Percentiles rank a stretch among this genome's conserved stretches.
These are phyloP conservation scores for Aspergillus sp. DNA, from an alignment of 2,329 filamentous ascomycete species.

Conservation along the genomic window DNA sequence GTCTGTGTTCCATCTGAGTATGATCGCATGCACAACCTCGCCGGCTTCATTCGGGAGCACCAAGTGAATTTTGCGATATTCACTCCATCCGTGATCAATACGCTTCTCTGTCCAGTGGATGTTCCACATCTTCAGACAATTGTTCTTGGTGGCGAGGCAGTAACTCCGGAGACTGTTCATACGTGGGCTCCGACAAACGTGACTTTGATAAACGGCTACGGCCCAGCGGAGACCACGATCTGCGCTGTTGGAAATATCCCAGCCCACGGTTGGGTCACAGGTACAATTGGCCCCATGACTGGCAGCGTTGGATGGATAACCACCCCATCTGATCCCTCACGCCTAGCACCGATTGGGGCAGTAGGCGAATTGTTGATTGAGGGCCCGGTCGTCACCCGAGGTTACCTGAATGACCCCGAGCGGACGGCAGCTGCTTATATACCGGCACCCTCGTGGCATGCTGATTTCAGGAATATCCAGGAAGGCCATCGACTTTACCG, in stretches of 20 bases:
- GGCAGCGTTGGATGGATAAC: conserved; percentile 26
- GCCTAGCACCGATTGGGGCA: conserved; percentile 27
- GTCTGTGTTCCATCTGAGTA: conserved; percentile 43
- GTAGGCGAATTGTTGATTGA: conserved; percentile 29
- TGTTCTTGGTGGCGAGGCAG: conserved; percentile 12
- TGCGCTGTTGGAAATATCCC: conserved; percentile 2
- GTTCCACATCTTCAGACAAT: conserved; percentile 30
- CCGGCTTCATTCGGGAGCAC: conserved; percentile 38
- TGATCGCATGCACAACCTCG: conserved; percentile 37
- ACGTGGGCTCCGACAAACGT: conserved; percentile 25
- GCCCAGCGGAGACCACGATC: conserved; percentile 25
- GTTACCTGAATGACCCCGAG: conserved; percentile 16
- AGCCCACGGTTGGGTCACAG: conserved; percentile 21
- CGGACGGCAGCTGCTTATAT: conserved; percentile 14
- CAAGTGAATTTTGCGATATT: conserved; percentile 44
- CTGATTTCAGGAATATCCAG: not conserved
- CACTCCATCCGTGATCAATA: conserved; percentile 46
- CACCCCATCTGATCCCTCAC: conserved; percentile 22
- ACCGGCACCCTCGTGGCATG: conserved; percentile 11
- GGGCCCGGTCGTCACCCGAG: conserved; percentile 11
- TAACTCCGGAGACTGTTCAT: conserved; percentile 13
- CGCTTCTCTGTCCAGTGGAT: conserved; percentile 27
- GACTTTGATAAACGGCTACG: conserved; percentile 29
- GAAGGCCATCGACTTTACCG: conserved; percentile 9
- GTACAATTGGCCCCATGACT: conserved; percentile 18